Evolutionary conservation across 2,329 filamentous ascomycete genomes (phyloP).

Genomic region (Colletotrichum zoysiae): DNA sequence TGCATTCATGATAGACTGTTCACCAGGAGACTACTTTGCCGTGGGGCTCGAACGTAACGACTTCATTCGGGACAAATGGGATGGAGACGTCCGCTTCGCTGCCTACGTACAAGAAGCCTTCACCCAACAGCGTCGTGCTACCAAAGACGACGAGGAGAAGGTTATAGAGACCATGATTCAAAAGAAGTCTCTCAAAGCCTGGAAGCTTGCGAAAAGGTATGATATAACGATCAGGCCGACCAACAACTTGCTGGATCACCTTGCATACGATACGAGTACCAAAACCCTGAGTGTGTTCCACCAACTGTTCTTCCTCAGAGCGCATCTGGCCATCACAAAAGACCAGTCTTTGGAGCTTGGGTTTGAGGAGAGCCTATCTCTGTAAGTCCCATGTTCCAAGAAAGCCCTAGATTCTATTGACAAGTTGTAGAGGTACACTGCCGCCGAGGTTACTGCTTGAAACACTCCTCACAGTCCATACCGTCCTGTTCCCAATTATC

Average conservation of each 20-base stretch:
- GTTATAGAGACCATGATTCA: no score
- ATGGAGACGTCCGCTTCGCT: no score
- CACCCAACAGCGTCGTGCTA: no score
- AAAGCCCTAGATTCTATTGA: background rate
- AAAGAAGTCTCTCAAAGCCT: no score
- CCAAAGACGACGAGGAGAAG: no score
- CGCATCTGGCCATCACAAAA: background rate
- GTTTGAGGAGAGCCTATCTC: background rate
- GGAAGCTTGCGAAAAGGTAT: background rate
- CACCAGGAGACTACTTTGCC: no score
- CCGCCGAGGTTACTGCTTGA: background rate
- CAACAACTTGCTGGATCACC: background rate
- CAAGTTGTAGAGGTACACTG: background rate
- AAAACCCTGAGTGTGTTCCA: background rate
- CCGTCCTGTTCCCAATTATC: background rate
- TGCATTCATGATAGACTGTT: no score
- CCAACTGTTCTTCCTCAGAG: background rate
- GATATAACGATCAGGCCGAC: background rate
- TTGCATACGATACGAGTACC: conserved; percentile 21
- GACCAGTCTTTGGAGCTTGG: background rate
- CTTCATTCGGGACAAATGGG: no score
- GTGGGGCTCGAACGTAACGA: no score
- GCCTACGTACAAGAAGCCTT: no score
- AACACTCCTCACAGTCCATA: background rate
- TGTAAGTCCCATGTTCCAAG: background rate